A percentile compares a stretch with the other conserved stretches of the same genome.
Conservation (phyloP, 73 alveolate genomes). For the Uronychia binucleata region DNA sequence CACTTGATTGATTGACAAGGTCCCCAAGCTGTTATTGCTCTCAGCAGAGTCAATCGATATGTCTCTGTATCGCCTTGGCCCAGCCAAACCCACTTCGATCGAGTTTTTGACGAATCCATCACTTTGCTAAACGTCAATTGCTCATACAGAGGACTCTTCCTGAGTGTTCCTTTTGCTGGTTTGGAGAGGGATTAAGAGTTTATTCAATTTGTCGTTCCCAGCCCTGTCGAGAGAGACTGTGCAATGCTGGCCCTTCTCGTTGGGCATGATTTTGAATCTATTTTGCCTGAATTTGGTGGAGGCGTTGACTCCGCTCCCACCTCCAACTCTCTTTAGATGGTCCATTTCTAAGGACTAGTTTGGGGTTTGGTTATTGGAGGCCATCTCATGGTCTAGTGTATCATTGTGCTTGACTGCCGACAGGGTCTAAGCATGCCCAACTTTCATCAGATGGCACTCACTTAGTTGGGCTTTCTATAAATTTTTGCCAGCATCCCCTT, state of each 20-base stretch:
- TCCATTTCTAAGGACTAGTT: background rate
- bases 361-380: background rate
- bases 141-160: background rate
- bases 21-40: background rate
- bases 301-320: background rate
- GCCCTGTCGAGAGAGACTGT: background rate
- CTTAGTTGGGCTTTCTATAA: background rate
- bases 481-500: background rate
- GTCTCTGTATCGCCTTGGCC: slow-evolving; percentile 3
- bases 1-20: background rate
- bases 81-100: background rate
- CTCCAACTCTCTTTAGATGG: background rate
- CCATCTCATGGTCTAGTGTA: background rate
- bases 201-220: background rate
- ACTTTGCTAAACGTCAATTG: background rate
- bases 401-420: background rate
- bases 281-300: background rate
- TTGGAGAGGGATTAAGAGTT: background rate
- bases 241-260: background rate
- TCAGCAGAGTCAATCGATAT: background rate
- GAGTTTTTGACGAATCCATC: background rate
- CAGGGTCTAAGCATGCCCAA: background rate
- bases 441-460: background rate
- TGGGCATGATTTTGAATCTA: background rate
- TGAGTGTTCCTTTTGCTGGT: background rate